Evolutionary conservation across 129 eudicot genomes (phyloP), one percentile per base, ranked within the genome.

Genomic region (Centrapalus pauciflorus): DNA sequence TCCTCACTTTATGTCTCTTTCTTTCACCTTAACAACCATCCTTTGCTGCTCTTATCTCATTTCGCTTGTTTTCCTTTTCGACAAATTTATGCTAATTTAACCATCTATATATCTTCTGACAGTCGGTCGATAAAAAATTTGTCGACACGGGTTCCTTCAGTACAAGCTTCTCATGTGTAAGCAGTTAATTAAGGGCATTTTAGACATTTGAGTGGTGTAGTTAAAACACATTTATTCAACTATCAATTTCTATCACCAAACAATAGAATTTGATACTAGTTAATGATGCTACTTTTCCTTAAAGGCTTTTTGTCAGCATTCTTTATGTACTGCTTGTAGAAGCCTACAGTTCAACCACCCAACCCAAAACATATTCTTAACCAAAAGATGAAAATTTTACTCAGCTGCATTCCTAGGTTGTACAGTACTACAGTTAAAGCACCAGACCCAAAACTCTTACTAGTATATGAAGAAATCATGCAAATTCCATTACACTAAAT

Each of bases 1-100:
- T 74, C 79, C 24, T 56, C 73, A 74, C 79, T 56, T 75, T 75
- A 66, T 74, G 79, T 56, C 73, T 13, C 50, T 75, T 75, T 75
- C 79, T 75, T 75, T 66, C 79, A 66, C 43, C 79, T 75, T 75
- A 75, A 58, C 34, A 67, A 75, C 24, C 37, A 66, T 66, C 74
- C 40, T 66, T 32, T 21, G 60, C 8, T 43, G 14, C 37, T 55
- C 30, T 74, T 45, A 20, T 45, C 10, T 46, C n/a, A 37, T 32
- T 14, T n/a, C 32, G 38, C 6, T 34, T 27, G 61, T 27, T 66
- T 20, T 30, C 19, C 4, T 29, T 61, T 25, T 34, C 1, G 0
- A 0, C 17, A 5, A 0, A 11, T 49, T 30, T 5, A 5, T 19
- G 9, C 33, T 21, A 30, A 29, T n/a, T n/a, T n/a, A 12, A 13